A percentile compares a stretch with the other conserved stretches of the same genome.
Evolutionary conservation across 2,329 filamentous ascomycete species (phyloP).

Genomic region (Scolecobasidium constrictum): DNA sequence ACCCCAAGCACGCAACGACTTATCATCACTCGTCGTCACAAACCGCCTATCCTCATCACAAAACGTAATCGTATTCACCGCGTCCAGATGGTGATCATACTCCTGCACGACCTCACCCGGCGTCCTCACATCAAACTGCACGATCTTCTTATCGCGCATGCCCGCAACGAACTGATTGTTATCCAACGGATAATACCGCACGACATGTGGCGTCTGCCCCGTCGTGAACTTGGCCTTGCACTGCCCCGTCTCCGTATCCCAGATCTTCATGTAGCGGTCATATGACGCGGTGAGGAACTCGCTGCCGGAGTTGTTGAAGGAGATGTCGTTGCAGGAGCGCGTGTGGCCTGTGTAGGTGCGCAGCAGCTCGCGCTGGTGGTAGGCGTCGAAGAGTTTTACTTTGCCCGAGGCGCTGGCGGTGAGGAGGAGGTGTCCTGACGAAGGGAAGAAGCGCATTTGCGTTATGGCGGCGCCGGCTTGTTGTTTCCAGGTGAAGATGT

Average conservation of each 20-base stretch:
- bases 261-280: constrained; percentile 92
- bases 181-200: constrained; percentile 83
- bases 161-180: constrained; percentile 88
- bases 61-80: constrained; percentile 95
- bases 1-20: constrained; percentile 85
- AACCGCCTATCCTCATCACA: constrained; percentile 90
- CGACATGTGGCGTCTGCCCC: constrained; percentile 88
- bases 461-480: constrained; percentile 76
- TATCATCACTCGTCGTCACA: constrained; percentile 96
- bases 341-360: constrained; percentile 86
- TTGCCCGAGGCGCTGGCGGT: constrained; percentile 85
- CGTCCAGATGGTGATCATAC: constrained; percentile 96
- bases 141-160: constrained; percentile 98
- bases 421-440: constrained; percentile 76
- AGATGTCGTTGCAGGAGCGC: constrained; percentile 81
- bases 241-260: constrained; percentile 91
- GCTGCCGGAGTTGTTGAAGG: constrained; percentile 72
- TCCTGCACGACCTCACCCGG: constrained; percentile 84
- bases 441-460: constrained; percentile 79
- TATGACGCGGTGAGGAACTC: constrained; percentile 88
- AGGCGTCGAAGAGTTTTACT: constrained; percentile 89
- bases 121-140: constrained; percentile 86
- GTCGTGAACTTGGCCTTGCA: constrained; percentile 84
- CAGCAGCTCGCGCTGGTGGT: constrained; percentile 78
- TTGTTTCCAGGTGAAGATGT: constrained; percentile 79